Percentiles rank a stretch among this genome's conserved stretches.
phyloP scores from a whole-genome alignment of 176 grass and related monocot genomes.

The Hyparrhenia diplandra region DNA sequence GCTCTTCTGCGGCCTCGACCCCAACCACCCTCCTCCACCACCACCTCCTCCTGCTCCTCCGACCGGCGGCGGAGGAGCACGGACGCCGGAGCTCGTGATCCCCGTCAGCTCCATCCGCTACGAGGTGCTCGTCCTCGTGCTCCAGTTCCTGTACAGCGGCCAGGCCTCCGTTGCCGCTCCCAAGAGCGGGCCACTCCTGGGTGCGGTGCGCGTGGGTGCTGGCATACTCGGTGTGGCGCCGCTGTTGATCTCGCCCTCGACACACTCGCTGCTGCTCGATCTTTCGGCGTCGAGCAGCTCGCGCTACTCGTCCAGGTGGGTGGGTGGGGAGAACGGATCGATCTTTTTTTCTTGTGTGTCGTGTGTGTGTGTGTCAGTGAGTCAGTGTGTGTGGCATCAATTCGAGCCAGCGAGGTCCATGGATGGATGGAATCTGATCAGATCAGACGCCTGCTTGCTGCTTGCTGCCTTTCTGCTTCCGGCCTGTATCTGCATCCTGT shows the following conservation, averaged over 20 bases:
- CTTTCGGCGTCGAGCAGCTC: slow-evolving; percentile 80
- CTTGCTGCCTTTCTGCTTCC: too few relatives aligned
- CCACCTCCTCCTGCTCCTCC: background rate
- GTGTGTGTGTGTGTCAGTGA: background rate
- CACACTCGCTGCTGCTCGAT: slow-evolving; percentile 50
- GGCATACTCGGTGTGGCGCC: slow-evolving; percentile 39
- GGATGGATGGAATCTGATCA: too few relatives aligned
- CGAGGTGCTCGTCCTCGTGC: slow-evolving; percentile 86
- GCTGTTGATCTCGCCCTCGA: slow-evolving; percentile 62
- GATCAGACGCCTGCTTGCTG: too few relatives aligned
- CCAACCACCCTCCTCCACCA: slow-evolving; percentile 27
- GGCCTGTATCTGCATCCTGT: too few relatives aligned
- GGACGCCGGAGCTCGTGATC: slow-evolving; percentile 53
- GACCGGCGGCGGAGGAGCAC: background rate
- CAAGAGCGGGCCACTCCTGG: slow-evolving; percentile 60
- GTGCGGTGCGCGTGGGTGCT: slow-evolving; percentile 46
- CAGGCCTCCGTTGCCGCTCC: slow-evolving; percentile 82
- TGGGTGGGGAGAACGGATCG: background rate
- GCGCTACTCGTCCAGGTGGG: slow-evolving; percentile 72
- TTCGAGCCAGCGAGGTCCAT: background rate
- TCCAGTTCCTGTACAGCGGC: slow-evolving; percentile 98
- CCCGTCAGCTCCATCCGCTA: slow-evolving; percentile 91
- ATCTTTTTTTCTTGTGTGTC: background rate
- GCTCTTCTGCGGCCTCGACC: slow-evolving; percentile 85
- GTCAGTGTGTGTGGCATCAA: background rate